A percentile compares a stretch with the other conserved stretches of the same genome.
These are phyloP conservation scores for Diutina neorugosa DNA, from an alignment of 1,139 yeast species.

Conservation along the genomic window DNA sequence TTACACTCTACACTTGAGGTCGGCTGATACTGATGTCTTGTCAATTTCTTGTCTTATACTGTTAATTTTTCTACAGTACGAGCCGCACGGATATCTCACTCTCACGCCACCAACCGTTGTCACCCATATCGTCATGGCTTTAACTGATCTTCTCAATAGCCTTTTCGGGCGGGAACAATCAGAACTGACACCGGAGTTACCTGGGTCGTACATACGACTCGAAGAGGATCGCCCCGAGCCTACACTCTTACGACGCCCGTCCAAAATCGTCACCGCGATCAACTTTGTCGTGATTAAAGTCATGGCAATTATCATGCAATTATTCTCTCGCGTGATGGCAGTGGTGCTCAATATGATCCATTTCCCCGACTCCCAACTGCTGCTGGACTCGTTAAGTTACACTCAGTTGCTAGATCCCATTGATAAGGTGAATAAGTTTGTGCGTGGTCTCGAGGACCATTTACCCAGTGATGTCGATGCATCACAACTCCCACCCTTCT, in stretches of 20 bases:
- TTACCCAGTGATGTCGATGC: neutral
- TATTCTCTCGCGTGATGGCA: neutral
- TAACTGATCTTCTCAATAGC: neutral
- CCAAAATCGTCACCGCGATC: neutral
- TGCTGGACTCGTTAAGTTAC: neutral
- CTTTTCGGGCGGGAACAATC: neutral
- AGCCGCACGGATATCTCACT: neutral
- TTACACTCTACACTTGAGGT: no score
- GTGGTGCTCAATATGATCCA: neutral
- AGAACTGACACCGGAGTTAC: neutral
- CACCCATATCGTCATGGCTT: neutral
- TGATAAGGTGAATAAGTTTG: neutral
- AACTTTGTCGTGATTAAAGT: neutral
- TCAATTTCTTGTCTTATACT: no score
- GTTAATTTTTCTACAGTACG: no score
- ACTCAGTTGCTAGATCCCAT: neutral
- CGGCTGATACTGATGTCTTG: no score
- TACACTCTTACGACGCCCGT: neutral
- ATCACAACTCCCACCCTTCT: slow-evolving; percentile 33
- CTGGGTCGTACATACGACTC: neutral
- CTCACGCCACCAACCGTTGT: neutral
- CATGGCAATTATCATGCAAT: neutral
- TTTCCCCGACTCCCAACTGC: neutral
- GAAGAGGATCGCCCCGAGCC: neutral
- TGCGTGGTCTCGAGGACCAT: neutral